These are phyloP conservation scores for Zygoascus tannicola DNA, from an alignment of 805 yeast genomes.

Conservation along the genomic window DNA sequence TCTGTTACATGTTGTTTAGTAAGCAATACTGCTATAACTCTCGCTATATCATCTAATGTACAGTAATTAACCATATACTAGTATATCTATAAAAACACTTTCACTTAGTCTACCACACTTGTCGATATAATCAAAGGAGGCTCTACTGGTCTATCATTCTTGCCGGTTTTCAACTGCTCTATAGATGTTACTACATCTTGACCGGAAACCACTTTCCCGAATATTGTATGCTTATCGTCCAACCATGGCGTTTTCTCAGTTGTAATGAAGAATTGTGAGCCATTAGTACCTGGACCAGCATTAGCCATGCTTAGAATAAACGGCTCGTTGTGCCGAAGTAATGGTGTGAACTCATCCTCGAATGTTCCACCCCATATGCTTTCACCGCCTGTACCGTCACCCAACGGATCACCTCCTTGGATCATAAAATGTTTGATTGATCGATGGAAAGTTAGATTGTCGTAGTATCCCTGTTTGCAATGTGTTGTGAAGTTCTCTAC, in stretches of 20 bases:
- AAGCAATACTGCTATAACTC: no score
- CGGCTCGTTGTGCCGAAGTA: conserved; percentile 41
- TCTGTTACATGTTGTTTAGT: no score
- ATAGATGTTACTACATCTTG: conserved; percentile 41
- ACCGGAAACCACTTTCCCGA: conserved; percentile 44
- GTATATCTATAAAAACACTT: no score
- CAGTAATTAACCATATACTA: no score
- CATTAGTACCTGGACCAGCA: conserved; percentile 50
- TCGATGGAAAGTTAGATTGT: conserved; percentile 30
- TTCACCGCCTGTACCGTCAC: conserved; percentile 35
- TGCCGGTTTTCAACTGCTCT: conserved; percentile 39
- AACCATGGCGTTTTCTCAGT: conserved; percentile 46
- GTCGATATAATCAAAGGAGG: conserved; percentile 25
- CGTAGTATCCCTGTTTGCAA: conserved; percentile 33
- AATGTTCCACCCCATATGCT: conserved; percentile 30
- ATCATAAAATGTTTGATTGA: conserved; percentile 49
- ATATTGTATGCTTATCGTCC: conserved; percentile 50
- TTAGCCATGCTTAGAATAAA: conserved; percentile 54
- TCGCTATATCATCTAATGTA: no score
- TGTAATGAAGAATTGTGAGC: conserved; percentile 52
- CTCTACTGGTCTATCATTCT: conserved; percentile 38
- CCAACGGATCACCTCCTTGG: conserved; percentile 50
- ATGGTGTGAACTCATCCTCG: conserved; percentile 42
- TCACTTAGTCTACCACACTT: no score
- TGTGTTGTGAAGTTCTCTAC: conserved; percentile 34